Evolutionary conservation across 768 basidiomycete genomes (phyloP).

Genomic region (Dentipellis fragilis): DNA sequence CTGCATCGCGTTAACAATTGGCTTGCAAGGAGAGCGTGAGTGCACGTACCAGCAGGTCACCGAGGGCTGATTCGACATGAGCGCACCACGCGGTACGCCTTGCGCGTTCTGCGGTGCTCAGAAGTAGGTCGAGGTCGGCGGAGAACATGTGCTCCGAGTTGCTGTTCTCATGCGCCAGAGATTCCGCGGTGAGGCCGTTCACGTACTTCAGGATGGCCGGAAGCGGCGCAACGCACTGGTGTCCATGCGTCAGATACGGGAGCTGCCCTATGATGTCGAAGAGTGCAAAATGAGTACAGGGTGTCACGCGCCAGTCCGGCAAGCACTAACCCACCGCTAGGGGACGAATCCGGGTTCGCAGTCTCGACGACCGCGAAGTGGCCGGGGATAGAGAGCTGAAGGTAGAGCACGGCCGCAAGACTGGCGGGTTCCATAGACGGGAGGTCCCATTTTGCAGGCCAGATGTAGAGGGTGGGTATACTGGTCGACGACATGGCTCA

Average conservation of each 20-base stretch:
- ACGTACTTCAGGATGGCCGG: constrained; percentile 60
- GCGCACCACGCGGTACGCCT: constrained; percentile 52
- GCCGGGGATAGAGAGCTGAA: constrained; percentile 63
- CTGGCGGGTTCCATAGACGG: constrained; percentile 60
- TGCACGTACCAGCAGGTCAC: constrained; percentile 57
- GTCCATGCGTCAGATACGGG: constrained; percentile 57
- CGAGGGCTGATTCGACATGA: constrained; percentile 56
- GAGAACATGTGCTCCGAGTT: constrained; percentile 10
- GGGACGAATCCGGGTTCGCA: constrained; percentile 61
- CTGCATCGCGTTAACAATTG: constrained; percentile 25
- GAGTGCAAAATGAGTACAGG: not conserved
- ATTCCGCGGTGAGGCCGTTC: constrained; percentile 32
- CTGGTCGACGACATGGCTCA: constrained; percentile 11
- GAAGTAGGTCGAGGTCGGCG: constrained; percentile 37
- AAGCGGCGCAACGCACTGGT: constrained; percentile 38
- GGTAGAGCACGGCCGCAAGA: constrained; percentile 54
- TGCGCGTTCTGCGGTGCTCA: constrained; percentile 38
- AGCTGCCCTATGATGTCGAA: constrained; percentile 68
- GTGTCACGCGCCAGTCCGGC: not conserved
- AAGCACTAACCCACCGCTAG: constrained; percentile 48
- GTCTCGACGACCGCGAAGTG: constrained; percentile 52
- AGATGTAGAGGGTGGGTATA: constrained; percentile 40
- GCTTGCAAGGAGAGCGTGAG: not conserved
- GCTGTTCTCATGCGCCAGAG: constrained; percentile 15
- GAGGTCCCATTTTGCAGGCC: constrained; percentile 58